phyloP scores from a whole-genome alignment of 1,139 yeast species.

The Diutina pseudorugosa region DNA sequence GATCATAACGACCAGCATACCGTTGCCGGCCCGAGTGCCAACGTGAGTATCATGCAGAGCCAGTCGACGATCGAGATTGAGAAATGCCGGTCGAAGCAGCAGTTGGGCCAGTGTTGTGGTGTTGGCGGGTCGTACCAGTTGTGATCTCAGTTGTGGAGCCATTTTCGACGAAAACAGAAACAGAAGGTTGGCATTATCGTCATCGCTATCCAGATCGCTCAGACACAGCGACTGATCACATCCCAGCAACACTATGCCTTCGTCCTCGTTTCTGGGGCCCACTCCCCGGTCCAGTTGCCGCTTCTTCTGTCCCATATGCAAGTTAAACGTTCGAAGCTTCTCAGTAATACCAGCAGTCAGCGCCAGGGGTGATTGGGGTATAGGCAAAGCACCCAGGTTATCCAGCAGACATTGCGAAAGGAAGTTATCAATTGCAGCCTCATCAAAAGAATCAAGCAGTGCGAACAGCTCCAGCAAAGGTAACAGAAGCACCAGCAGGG shows the following conservation, averaged over 20 bases:
- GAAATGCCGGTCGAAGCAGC: slow-evolving; percentile 19
- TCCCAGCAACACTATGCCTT: slow-evolving; percentile 7
- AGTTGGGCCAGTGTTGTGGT: slow-evolving; percentile 34
- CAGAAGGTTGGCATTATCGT: slow-evolving; percentile 32
- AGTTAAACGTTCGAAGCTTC: slow-evolving; percentile 1
- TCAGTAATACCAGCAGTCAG: slow-evolving; percentile 5
- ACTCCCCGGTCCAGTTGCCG: background rate
- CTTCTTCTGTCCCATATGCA: background rate
- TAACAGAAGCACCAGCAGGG: slow-evolving; percentile 32
- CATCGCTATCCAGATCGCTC: slow-evolving; percentile 17
- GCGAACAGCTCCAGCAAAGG: slow-evolving; percentile 70
- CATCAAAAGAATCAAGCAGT: slow-evolving; percentile 56
- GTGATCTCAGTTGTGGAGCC: slow-evolving; percentile 23
- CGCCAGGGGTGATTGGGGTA: slow-evolving; percentile 4
- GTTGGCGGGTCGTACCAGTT: slow-evolving; percentile 20
- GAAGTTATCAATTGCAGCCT: slow-evolving; percentile 29
- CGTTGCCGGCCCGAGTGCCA: slow-evolving; percentile 6
- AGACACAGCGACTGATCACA: background rate
- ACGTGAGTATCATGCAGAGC: slow-evolving; percentile 8
- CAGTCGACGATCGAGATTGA: slow-evolving; percentile 10
- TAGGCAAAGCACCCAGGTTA: slow-evolving; percentile 1
- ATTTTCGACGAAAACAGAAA: slow-evolving; percentile 38
- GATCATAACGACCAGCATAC: slow-evolving; percentile 19
- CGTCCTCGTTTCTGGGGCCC: background rate
- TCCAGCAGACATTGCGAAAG: slow-evolving; percentile 11